Evolutionary conservation across 768 basidiomycete species (phyloP), one percentile per base, ranked within the genome.

Genomic region (Lentinula sp.): DNA sequence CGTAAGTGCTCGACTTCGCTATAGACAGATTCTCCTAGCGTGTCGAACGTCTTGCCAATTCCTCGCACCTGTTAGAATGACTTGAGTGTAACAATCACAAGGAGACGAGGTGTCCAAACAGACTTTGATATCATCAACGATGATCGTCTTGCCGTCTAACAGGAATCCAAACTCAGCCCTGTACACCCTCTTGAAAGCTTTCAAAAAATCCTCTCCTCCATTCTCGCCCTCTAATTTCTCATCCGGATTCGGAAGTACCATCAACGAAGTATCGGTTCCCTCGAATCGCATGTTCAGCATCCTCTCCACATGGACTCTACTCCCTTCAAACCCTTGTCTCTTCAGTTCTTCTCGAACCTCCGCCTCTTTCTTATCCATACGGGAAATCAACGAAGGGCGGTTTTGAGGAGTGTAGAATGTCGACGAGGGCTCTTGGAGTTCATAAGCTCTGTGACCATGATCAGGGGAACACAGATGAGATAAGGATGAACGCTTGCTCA

Each of bases 271-370:
- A 73, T 96, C 94, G 0, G 92, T 95, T 3, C 94, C 94, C 53
- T 95, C 90, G 65, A 95, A 95, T 21, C 93, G 85, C 92, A 94
- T 94, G 68, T 94, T 94, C 48, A 93, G 76, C 86, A 89, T 88
- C 21, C 88, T 81, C 70, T 96, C 95, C 5, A 89, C 73, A 57
- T 80, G 77, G 54, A 96, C 81, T n/a, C 85, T 81, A 10, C 83
- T 76, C 10, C 78, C 85, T 67, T 84, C 82, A 69, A 97, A 96
- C 0, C 95, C 95, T 71, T 97, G 94, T 28, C 76, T 79, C 60
- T 72, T 68, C n/a, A 96, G 81, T 69, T 92, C 91, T 1, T 71
- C 70, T 57, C 72, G 78, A 13, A 95, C 93, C 28, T 84, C 78
- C 0, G 71, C 66, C 0, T 84, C 82, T 64, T 95, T 78, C 63